Conservation (phyloP, 1,284 basidiomycete species). For the Salmacisia buchloeana region DNA sequence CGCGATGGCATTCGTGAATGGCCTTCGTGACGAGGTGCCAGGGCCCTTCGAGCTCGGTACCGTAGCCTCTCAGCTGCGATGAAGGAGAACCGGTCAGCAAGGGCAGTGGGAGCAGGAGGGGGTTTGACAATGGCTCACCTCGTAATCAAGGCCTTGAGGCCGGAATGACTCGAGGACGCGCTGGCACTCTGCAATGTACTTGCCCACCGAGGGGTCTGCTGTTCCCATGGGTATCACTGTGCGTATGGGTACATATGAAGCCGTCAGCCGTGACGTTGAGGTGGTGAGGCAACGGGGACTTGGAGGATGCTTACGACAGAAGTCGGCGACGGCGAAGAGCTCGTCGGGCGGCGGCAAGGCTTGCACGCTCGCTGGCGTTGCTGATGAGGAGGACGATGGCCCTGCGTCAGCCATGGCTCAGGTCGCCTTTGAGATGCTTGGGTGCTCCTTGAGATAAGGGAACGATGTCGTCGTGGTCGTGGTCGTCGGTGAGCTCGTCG, state of each 20-base stretch:
- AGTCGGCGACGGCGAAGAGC: constrained; percentile 1
- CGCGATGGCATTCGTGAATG: constrained; percentile 45
- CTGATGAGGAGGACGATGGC: not conserved
- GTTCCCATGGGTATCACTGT: constrained; percentile 48
- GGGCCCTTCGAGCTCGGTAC: constrained; percentile 46
- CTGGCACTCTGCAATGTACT: constrained; percentile 48
- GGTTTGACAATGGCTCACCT: constrained; percentile 23
- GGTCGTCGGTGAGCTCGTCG: not conserved
- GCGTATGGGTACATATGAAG: not conserved
- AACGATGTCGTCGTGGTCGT: not conserved
- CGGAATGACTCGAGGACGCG: constrained; percentile 39
- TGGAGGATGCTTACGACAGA: not conserved
- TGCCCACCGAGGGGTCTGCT: constrained; percentile 41
- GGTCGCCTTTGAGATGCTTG: not conserved
- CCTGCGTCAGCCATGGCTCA: not conserved
- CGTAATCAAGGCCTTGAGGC: constrained; percentile 40
- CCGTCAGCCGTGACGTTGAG: too few species aligned
- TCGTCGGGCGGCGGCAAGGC: not conserved
- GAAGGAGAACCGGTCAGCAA: not conserved
- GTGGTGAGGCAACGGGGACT: too few species aligned
- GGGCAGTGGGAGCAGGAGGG: not conserved
- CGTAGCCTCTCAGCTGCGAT: constrained; percentile 39
- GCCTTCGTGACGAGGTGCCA: constrained; percentile 39
- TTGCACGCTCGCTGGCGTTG: not conserved
- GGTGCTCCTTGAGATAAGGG: not conserved